Base-by-base conservation (phyloP, 2,329 filamentous ascomycete genomes). In the Scytalidium sp. region DNA sequence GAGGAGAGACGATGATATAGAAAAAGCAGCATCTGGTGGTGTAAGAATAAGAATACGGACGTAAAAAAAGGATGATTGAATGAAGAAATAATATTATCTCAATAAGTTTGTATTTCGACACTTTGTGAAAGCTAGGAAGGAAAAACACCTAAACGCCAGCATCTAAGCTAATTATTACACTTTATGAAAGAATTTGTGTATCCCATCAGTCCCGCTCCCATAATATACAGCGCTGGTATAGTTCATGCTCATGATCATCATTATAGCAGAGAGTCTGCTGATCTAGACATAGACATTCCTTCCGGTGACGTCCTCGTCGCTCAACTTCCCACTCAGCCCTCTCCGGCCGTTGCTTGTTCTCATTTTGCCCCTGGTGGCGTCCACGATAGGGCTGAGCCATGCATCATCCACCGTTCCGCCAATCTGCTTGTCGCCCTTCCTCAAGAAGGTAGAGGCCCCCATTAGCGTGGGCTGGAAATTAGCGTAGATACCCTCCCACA, bases 391-490 rank as follows among this genome's bases (percentile, higher is more conserved):
- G 44, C 51, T 54, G 36, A 57, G 32, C 53, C 53, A 57, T 39
- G 55, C 50, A 11, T 51, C 46, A 40, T 45, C 32, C 0, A 56
- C 55, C 46, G 49, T 50, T 11, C 55, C 55, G 40, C 50, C 53
- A 6, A 53, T 50, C 46, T 54, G 29, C 44, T 54, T 47, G n/a
- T 51, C 55, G 36, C 47, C 50, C 19, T 49, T 54, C 50, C 53
- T 57, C 53, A 57, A 44, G n/a, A 50, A 52, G 19, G 53, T 57
- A 17, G 55, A 56, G 7, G 36, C 48, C n/a, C 53, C 55, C 3
- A 54, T 22, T 41, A 56, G 19, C 1, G 46, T 51, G 9, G 55
- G 55, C 29, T 57, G 55, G 50, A 57, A 57, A 41, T 57, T 57
- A 17, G 54, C 47, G 40, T 57, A 57, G 11, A 57, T 48, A 15